Percentiles rank a stretch among this genome's conserved stretches.
These are phyloP conservation scores for Ustilago tritici DNA, from an alignment of 1,284 basidiomycete species.

Conservation along the genomic window DNA sequence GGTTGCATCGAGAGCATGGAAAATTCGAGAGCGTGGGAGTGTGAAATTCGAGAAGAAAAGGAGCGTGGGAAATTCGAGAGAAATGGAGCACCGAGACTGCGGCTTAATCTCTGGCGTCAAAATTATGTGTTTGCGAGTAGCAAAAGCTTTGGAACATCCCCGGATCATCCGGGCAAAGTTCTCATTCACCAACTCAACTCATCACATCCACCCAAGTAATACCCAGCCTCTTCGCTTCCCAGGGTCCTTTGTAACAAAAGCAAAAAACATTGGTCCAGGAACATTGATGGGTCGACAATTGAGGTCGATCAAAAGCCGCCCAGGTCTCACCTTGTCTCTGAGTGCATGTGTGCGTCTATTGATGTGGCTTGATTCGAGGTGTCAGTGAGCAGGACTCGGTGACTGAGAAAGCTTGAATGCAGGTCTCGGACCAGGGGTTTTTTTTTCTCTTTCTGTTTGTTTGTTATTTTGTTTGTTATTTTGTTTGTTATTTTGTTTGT, in stretches of 20 bases:
- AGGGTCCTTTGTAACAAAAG: conserved; percentile 2
- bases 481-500: too few relatives aligned
- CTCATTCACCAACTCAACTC: conserved; percentile 44
- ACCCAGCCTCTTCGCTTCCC: neutral
- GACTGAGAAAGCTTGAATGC: neutral
- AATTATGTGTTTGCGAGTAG: conserved; percentile 35
- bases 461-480: too few relatives aligned
- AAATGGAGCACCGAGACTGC: neutral
- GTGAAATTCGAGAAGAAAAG: conserved; percentile 17
- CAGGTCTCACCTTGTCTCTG: too few relatives aligned
- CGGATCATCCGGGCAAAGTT: conserved; percentile 40
- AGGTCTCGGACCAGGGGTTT: neutral
- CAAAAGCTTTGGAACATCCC: conserved; percentile 35
- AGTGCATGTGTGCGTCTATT: neutral
- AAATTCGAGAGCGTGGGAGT: conserved; percentile 16
- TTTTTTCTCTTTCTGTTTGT: too few relatives aligned
- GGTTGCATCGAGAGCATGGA: conserved; percentile 17
- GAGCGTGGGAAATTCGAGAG: neutral
- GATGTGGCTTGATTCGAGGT: neutral
- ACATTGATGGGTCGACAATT: neutral
- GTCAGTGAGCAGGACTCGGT: neutral
- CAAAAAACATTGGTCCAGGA: neutral
- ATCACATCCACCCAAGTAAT: conserved; percentile 35
- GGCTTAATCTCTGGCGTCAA: neutral
- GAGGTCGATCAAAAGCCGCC: too few relatives aligned